Conservation (phyloP, 2,329 filamentous ascomycete species). For the Exophiala bonariae region DNA sequence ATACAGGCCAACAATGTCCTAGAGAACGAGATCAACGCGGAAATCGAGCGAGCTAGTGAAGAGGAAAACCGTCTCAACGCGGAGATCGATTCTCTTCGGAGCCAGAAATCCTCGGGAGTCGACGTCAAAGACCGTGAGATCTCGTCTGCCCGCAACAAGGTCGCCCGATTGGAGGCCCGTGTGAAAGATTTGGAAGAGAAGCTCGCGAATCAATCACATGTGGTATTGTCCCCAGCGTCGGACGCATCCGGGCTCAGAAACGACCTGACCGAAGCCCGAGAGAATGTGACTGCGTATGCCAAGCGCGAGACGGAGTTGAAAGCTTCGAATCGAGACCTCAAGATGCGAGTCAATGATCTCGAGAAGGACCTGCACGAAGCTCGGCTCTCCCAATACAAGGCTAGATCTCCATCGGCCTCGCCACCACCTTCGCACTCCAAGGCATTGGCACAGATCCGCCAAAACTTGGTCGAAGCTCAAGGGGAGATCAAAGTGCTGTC, state of each 20-base stretch:
- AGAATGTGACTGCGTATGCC: conserved; percentile 64
- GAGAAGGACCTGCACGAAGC: conserved; percentile 68
- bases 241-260: conserved; percentile 63
- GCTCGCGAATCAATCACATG: conserved; percentile 55
- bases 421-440: conserved; percentile 55
- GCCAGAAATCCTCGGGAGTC: conserved; percentile 47
- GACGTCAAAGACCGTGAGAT: conserved; percentile 50
- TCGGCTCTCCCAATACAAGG: conserved; percentile 45
- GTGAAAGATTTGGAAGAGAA: conserved; percentile 51
- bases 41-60: conserved; percentile 65
- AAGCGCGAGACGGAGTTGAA: conserved; percentile 67
- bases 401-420: conserved; percentile 54
- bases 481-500: conserved; percentile 59
- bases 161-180: conserved; percentile 64
- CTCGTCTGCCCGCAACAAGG: conserved; percentile 58
- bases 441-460: conserved; percentile 60
- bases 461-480: conserved; percentile 62
- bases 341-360: conserved; percentile 65
- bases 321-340: conserved; percentile 62
- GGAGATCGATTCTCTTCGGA: conserved; percentile 50
- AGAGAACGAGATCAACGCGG: conserved; percentile 64
- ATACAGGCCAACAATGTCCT: conserved; percentile 58
- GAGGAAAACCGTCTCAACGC: conserved; percentile 63
- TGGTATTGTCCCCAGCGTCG: conserved; percentile 34
- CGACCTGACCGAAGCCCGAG: conserved; percentile 63